phyloP scores from a whole-genome alignment of 257 asterid genomes.

The Capsicum rhomboideum region DNA sequence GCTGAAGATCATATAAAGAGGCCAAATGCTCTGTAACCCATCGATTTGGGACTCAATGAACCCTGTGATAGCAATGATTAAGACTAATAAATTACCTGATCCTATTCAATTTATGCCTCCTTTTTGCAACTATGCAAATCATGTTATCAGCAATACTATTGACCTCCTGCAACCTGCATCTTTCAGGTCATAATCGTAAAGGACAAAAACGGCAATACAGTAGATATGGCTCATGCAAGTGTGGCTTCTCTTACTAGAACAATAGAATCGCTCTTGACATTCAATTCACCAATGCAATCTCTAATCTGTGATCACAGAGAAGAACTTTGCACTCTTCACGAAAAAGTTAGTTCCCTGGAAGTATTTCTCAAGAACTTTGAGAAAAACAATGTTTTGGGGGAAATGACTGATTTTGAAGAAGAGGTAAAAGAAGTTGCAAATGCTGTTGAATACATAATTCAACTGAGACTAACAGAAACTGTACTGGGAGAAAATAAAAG shows the following conservation, averaged over 20 bases:
- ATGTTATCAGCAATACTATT: no score
- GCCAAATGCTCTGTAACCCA: no score
- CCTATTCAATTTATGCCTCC: no score
- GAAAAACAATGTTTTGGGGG: not conserved
- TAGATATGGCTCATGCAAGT: not conserved
- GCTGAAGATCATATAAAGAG: no score
- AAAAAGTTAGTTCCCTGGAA: not conserved
- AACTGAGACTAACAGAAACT: not conserved
- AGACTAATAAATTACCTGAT: no score
- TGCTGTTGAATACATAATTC: not conserved
- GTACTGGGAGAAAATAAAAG: not conserved
- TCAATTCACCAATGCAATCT: not conserved
- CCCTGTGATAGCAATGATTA: no score
- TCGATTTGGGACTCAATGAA: no score
- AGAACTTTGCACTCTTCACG: no score
- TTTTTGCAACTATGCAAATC: no score
- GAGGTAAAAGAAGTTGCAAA: not conserved
- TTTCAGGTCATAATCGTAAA: not conserved
- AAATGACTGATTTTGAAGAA: not conserved
- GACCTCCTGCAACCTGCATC: no score
- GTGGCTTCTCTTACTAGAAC: not conserved
- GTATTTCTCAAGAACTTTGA: not conserved
- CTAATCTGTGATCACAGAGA: not conserved
- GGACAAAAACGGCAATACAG: no score
- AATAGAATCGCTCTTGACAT: not conserved